These are phyloP conservation scores for Vanilla planifolia DNA, from an alignment of 106 monocot genomes.

Conservation along the genomic window DNA sequence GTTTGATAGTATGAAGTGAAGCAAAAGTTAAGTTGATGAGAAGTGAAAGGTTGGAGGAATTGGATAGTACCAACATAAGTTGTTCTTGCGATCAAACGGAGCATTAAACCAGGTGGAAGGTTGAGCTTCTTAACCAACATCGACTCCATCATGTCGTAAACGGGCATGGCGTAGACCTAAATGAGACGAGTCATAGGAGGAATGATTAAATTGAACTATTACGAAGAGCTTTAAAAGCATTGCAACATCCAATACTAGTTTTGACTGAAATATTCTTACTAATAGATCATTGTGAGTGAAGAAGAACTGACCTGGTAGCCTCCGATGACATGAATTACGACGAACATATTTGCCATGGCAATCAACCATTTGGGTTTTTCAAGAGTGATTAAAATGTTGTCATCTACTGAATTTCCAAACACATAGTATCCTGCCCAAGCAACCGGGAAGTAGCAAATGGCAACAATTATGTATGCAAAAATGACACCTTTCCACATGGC, in stretches of 20 bases:
- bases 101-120: too few species aligned
- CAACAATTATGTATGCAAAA: slow-evolving; percentile 38
- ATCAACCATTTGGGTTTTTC: slow-evolving; percentile 36
- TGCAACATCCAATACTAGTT: too few species aligned
- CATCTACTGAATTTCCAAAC: slow-evolving; percentile 30
- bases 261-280: too few species aligned
- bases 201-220: too few species aligned
- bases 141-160: too few species aligned
- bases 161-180: too few species aligned
- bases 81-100: too few species aligned
- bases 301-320: slow-evolving; percentile 35
- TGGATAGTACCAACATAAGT: too few species aligned
- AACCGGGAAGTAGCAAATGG: slow-evolving; percentile 49
- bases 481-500: slow-evolving; percentile 51
- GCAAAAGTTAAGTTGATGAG: background rate
- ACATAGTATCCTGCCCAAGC: slow-evolving; percentile 31
- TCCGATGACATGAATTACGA: slow-evolving; percentile 46
- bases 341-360: slow-evolving; percentile 47
- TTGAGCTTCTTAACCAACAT: too few species aligned
- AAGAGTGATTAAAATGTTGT: slow-evolving; percentile 31
- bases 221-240: too few species aligned
- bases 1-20: background rate
- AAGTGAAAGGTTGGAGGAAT: too few species aligned
- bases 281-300: background rate
- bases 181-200: too few species aligned